Evolutionary conservation across 352 stramenopile genomes (phyloP), one percentile per base, ranked within the genome.

Genomic region (Phytophthora boehmeriae): DNA sequence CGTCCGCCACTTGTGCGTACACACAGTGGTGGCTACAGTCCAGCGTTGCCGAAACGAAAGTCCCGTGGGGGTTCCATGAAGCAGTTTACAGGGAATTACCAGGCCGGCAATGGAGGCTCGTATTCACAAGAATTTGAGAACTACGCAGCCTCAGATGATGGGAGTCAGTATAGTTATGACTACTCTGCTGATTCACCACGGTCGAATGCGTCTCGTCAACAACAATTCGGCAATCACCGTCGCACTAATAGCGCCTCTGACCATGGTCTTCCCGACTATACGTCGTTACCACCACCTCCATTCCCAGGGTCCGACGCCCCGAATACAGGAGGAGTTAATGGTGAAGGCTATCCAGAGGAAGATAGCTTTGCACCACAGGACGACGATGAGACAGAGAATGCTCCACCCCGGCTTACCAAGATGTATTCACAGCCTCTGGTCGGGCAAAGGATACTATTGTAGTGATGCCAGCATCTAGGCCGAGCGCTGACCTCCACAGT

Each of bases 381-480:
- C 27, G 55, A 74, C 38, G 68, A 68, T 71, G 13, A 66, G n/a
- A 32, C 22, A 66, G 23, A 58, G 49, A 22, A 34, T 86, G 17
- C 66, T 71, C 74, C 80, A 35, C 79, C 79, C 78, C 80, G 5
- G 57, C 74, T 8, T 90, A 90, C 63, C 60, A 74, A 50, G 74
- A 86, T 42, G 61, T 86, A 5, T 85, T 85, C 50, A 85, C 75
- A 14, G 54, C 73, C 34, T 81, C 72, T 25, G 75, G 75, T 16
- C 62, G 71, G 19, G 55, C 59, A 1, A 73, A 73, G n/a, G 73
- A 74, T 39, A 34, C 43, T 20, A 19, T 54, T 13, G 35, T 22
- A 10, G 1, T 64, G 22, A 43, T 56, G 11, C 59, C 64, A 8
- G 36, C 59, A 34, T 71, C 63, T 22, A 30, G 59, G 51, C 54